These are phyloP conservation scores for Macrocystidia cucumis DNA, from an alignment of 1,284 basidiomycete genomes.

Conservation along the genomic window DNA sequence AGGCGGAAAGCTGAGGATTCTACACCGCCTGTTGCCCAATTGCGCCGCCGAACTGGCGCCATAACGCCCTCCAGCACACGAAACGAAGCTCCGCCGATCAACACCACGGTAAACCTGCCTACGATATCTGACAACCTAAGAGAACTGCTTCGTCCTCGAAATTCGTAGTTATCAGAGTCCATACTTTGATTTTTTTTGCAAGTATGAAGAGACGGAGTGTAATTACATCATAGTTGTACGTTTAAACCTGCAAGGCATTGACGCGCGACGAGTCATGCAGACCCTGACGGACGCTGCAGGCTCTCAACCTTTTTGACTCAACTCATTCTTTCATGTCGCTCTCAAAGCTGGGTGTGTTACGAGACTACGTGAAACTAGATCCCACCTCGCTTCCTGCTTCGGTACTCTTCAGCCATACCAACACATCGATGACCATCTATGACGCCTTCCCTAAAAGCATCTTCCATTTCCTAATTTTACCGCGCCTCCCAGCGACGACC, in stretches of 20 bases:
- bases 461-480: constrained; percentile 80
- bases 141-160: no score
- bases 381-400: constrained; percentile 51
- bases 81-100: constrained; percentile 15
- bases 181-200: no score
- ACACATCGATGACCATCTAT: constrained; percentile 66
- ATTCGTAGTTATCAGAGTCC: no score
- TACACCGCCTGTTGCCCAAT: constrained; percentile 17
- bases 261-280: no score
- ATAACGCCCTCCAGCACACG: constrained; percentile 3
- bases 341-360: constrained; percentile 35
- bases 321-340: background rate
- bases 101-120: constrained; percentile 21
- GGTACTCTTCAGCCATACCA: constrained; percentile 54
- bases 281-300: no score
- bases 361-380: constrained; percentile 50
- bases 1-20: constrained; percentile 53
- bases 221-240: background rate
- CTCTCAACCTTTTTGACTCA: constrained; percentile 1
- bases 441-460: constrained; percentile 84
- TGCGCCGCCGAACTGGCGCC: constrained; percentile 12
- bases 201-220: no score
- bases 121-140: constrained; percentile 51
- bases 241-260: background rate
- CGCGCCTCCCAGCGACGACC: constrained; percentile 38